Evolutionary conservation across 228 moss, liverwort and hornwort species (phyloP), one percentile per base, ranked within the genome.

Genomic region (Sphagnum fallax): DNA sequence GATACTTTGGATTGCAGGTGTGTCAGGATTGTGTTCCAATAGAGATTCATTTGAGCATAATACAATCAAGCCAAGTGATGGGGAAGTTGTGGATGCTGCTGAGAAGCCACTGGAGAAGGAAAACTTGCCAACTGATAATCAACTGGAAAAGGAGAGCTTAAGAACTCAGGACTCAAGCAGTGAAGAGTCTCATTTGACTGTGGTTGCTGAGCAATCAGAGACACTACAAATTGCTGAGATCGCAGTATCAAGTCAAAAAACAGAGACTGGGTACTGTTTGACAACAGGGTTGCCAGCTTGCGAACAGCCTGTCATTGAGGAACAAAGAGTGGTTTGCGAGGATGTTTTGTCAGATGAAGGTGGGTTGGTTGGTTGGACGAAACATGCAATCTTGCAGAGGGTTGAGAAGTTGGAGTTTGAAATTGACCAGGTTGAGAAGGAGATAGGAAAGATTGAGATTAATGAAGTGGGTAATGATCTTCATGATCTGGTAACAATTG

Each of bases 401-500:
- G 79, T 94, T 53, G 84, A 82, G 71, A 84, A 67, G 64, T 78
- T 94, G 66, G 90, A 94, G 75, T 72, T 85, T 49, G 90, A 90
- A 77, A 86, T 94, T 62, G 88, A 83, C 61, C 73, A 51, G 53
- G 69, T 91, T 6, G 78, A 84, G 62, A 85, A 90, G 67, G 84
- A 91, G 83, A 75, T 94, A 52, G 83, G 88, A 6, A 83, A 78
- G 69, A 60, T 88, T 52, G 74, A 80, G 50, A 70, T 52, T 50
- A 77, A 8, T 47, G 69, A 69, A 57, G 48, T 16, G 68, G 70
- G 61, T 51, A 52, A 14, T 61, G 64, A 73, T 47, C 47, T n/a
- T 59, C 64, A 49, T 60, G 76, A 64, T 61, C 71, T 72, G 62
- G 62, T 65, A 76, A 63, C 55, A 57, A 65, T 61, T 14, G 71